phyloP scores from a whole-genome alignment of 2,329 filamentous ascomycete species.

The Epicoccum sorghinum region DNA sequence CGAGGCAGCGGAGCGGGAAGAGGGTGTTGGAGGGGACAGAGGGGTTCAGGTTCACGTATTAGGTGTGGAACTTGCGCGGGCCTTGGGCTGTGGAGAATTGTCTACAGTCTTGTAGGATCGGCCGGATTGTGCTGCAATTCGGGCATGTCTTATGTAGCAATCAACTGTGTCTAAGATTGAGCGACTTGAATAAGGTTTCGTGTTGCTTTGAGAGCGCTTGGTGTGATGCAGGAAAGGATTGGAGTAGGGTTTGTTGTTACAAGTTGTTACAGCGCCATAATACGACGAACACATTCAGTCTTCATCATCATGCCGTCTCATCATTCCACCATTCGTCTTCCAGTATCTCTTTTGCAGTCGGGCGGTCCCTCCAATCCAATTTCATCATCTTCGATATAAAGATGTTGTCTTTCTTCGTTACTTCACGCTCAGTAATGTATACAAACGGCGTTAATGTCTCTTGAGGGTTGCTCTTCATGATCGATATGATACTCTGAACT shows the following conservation, averaged over 20 bases:
- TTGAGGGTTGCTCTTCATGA: slow-evolving; percentile 19
- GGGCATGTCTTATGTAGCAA: too few relatives aligned
- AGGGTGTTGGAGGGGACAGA: slow-evolving; percentile 58
- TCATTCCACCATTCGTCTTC: slow-evolving; percentile 48
- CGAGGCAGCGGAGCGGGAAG: slow-evolving; percentile 54
- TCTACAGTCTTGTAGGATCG: too few relatives aligned
- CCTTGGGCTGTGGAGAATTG: too few relatives aligned
- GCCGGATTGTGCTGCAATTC: too few relatives aligned
- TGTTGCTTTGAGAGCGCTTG: too few relatives aligned
- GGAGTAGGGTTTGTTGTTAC: too few relatives aligned
- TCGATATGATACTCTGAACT: slow-evolving; percentile 9
- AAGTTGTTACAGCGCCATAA: too few relatives aligned
- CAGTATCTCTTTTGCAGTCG: slow-evolving; percentile 47
- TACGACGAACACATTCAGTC: too few relatives aligned
- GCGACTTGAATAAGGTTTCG: too few relatives aligned
- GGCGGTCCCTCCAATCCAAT: slow-evolving; percentile 52
- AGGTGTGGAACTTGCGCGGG: background rate
- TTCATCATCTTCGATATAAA: slow-evolving; percentile 54
- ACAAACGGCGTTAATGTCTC: slow-evolving; percentile 24
- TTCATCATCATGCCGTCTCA: background rate
- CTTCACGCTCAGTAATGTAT: slow-evolving; percentile 17
- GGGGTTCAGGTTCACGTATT: slow-evolving; percentile 55
- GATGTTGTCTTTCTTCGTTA: slow-evolving; percentile 21
- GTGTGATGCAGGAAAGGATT: too few relatives aligned
- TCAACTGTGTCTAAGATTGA: too few relatives aligned